Base-by-base conservation (phyloP, 1,284 basidiomycete species). In the Malassezia equina region DNA sequence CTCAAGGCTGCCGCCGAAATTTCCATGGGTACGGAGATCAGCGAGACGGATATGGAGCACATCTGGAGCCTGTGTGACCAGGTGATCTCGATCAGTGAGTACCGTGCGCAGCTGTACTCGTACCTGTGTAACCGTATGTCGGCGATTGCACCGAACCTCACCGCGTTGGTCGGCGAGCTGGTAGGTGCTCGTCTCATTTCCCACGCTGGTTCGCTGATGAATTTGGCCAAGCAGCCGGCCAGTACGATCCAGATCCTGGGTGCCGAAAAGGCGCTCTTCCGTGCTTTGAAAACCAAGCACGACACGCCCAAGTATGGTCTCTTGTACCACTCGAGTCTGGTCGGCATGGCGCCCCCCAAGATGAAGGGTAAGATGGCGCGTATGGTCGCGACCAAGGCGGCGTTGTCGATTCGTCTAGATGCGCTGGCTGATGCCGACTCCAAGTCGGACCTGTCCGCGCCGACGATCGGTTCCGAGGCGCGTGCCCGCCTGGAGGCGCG, bases 341-440 rank as follows among this genome's bases (percentile, higher is more conserved):
- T 98, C 64, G 94, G 93, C 33, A 90, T 94, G 79, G 93, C 94
- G 51, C 89, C 93, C 47, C 89, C 90, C 64, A 95, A 95, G 79
- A 82, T 95, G 63, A 98, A 98, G 81, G 94, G 93, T 71, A 98
- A 98, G 80, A 96, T 98, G 93, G 94, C 94, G 12, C 86, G 94
- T 66, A 98, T 98, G 93, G 90, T 96, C 27, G 90, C 93, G 33
- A 96, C 93, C 59, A 71, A 71, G 80, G 85, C 93, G 4, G 88
- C 93, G 0, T 82, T 98, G 9, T 94, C 91, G 4, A 90, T 93
- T 69, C 90, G 93, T 76, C 86, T 96, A 40, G 93, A 98, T 67
- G 93, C 93, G 6, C 83, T 98, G 40, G 86, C 91, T 24, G 91
- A 95, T 63, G 80, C 84, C 23, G 89, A 95, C 60, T 86, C 83